Conservation (phyloP, 345 rosid genomes). For the Viola odorata region DNA sequence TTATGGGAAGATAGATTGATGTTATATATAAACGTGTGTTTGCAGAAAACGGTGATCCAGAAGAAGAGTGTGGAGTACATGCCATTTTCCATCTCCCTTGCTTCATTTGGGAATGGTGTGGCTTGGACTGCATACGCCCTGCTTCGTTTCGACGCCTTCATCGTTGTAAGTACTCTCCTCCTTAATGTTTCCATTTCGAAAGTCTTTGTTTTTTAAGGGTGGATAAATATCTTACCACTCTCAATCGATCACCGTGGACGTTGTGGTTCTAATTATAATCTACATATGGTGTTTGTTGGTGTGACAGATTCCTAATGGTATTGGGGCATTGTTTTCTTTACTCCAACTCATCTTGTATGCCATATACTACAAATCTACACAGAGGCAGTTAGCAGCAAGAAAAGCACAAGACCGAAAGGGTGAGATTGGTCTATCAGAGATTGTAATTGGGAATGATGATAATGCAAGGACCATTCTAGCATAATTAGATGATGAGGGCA, state of each 20-base stretch:
- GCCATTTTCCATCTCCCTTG: constrained; percentile 79
- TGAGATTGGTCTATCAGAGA: constrained; percentile 33
- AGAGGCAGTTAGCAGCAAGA: constrained; percentile 44
- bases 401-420: constrained; percentile 14
- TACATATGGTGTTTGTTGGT: neutral
- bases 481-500: too few relatives aligned
- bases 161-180: constrained; percentile 36
- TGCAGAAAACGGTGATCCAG: constrained; percentile 71
- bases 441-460: constrained; percentile 43
- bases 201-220: too few relatives aligned
- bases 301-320: constrained; percentile 65
- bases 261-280: neutral
- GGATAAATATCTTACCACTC: neutral
- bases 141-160: constrained; percentile 65
- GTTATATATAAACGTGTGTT: neutral
- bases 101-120: constrained; percentile 54
- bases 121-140: constrained; percentile 69
- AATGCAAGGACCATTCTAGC: constrained; percentile 41
- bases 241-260: neutral
- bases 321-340: constrained; percentile 48
- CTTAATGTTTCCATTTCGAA: neutral
- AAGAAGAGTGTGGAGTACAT: constrained; percentile 88
- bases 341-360: constrained; percentile 63
- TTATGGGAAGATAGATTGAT: too few relatives aligned
- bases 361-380: constrained; percentile 52